A percentile compares a stretch with the other conserved stretches of the same genome.
Conservation (phyloP, 345 rosid genomes). For the Stellera chamaejasme region DNA sequence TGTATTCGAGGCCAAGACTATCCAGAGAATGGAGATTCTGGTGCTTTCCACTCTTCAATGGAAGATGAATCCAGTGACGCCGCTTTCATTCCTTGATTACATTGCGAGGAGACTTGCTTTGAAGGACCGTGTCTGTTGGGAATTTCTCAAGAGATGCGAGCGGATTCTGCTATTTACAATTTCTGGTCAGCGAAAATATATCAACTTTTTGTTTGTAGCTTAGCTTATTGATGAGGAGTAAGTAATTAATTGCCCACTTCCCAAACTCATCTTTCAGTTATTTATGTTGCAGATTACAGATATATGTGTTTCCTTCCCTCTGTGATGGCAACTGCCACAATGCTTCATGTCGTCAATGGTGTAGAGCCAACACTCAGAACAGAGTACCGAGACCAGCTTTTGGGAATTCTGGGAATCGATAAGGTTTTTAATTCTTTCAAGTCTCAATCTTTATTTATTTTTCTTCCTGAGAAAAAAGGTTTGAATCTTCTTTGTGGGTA, state of each 20-base stretch:
- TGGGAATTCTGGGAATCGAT: slow-evolving; percentile 38
- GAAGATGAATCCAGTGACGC: slow-evolving; percentile 76
- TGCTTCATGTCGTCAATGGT: slow-evolving; percentile 38
- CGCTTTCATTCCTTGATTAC: slow-evolving; percentile 54
- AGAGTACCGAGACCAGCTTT: slow-evolving; percentile 32
- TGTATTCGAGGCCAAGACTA: slow-evolving; percentile 54
- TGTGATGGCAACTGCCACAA: slow-evolving; percentile 48
- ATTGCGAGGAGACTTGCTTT: slow-evolving; percentile 55
- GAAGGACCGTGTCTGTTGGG: slow-evolving; percentile 39
- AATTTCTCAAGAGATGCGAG: slow-evolving; percentile 50
- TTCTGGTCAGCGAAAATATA: slow-evolving; percentile 30
- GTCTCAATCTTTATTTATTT: background rate
- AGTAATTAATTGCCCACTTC: background rate
- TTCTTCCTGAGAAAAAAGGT: too few relatives aligned
- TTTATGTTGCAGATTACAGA: slow-evolving; percentile 36
- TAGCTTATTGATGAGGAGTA: background rate
- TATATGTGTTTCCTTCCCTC: slow-evolving; percentile 42
- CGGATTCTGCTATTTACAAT: slow-evolving; percentile 30
- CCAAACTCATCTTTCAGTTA: background rate
- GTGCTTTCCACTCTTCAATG: slow-evolving; percentile 66
- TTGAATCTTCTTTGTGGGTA: background rate
- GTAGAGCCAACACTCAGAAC: slow-evolving; percentile 30
- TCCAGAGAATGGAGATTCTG: slow-evolving; percentile 64
- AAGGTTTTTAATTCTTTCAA: slow-evolving; percentile 23
- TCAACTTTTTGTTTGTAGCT: background rate